These are phyloP conservation scores for Cardamine resedifolia DNA, from an alignment of 345 rosid species.

Conservation along the genomic window DNA sequence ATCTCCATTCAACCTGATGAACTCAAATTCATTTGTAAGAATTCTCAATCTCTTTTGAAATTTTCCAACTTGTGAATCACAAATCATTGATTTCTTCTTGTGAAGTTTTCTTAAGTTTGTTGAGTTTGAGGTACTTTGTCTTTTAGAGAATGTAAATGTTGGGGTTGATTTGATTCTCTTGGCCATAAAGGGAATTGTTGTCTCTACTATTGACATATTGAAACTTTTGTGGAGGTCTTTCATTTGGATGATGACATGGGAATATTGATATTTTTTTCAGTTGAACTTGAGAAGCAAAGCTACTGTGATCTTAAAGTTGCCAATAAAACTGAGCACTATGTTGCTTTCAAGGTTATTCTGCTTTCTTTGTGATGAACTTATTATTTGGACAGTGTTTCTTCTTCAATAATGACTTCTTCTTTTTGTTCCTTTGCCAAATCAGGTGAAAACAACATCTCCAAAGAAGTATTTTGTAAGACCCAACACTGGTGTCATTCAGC, in stretches of 20 bases:
- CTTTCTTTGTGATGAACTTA: background rate
- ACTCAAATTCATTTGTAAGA: conserved; percentile 76
- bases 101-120: background rate
- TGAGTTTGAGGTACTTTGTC: background rate
- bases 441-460: conserved; percentile 98
- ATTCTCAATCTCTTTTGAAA: too few relatives aligned
- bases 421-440: conserved; percentile 7
- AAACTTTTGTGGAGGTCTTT: background rate
- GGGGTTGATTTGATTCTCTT: background rate
- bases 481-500: conserved; percentile 77
- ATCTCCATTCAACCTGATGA: conserved; percentile 95
- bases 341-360: conserved; percentile 68
- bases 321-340: conserved; percentile 75
- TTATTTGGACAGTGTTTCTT: background rate
- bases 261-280: conserved; percentile 38
- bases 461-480: conserved; percentile 98
- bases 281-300: conserved; percentile 69
- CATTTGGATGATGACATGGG: background rate
- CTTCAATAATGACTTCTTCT: background rate
- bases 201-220: background rate
- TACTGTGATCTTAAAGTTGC: conserved; percentile 68
- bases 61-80: background rate
- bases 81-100: background rate
- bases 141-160: conserved; percentile 1
- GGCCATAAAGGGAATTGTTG: background rate